Evolutionary conservation across 106 monocot species (phyloP).

Genomic region (Apostasia ramifera): DNA sequence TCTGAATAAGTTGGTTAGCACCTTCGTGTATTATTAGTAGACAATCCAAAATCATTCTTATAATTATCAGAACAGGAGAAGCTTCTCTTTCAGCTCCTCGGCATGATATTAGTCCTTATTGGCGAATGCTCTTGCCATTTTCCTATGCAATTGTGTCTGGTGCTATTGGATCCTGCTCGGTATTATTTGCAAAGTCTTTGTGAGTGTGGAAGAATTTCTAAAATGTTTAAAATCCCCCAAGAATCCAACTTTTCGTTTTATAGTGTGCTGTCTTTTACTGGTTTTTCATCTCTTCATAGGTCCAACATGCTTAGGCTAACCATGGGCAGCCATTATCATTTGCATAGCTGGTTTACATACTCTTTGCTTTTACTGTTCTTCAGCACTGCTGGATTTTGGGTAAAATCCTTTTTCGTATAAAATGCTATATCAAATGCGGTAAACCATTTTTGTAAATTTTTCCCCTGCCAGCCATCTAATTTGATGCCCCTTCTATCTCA

Average conservation of each 20-base stretch:
- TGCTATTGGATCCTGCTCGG: slow-evolving; percentile 94
- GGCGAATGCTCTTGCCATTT: slow-evolving; percentile 80
- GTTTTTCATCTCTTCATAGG: slow-evolving; percentile 22
- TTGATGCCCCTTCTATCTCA: slow-evolving; percentile 17
- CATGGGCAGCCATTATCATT: slow-evolving; percentile 73
- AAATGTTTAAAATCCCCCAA: not conserved
- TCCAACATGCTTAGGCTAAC: slow-evolving; percentile 90
- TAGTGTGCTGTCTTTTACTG: not conserved
- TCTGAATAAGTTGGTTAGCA: not conserved
- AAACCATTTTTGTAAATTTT: slow-evolving; percentile 10
- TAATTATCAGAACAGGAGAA: slow-evolving; percentile 65
- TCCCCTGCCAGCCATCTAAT: not conserved
- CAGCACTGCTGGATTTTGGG: slow-evolving; percentile 97
- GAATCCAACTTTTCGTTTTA: not conserved
- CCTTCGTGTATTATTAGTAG: not conserved
- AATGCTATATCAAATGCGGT: not conserved
- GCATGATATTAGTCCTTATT: slow-evolving; percentile 46
- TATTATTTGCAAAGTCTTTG: slow-evolving; percentile 97
- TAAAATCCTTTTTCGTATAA: slow-evolving; percentile 18
- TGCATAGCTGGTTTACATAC: slow-evolving; percentile 95
- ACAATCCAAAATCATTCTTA: slow-evolving; percentile 7
- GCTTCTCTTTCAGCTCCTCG: slow-evolving; percentile 36
- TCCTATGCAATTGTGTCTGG: slow-evolving; percentile 93
- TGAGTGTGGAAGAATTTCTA: slow-evolving; percentile 22
- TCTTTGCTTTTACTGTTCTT: slow-evolving; percentile 79